Evolutionary conservation across 1,284 basidiomycete species (phyloP).

Genomic region (Singerocomus inundabilis): DNA sequence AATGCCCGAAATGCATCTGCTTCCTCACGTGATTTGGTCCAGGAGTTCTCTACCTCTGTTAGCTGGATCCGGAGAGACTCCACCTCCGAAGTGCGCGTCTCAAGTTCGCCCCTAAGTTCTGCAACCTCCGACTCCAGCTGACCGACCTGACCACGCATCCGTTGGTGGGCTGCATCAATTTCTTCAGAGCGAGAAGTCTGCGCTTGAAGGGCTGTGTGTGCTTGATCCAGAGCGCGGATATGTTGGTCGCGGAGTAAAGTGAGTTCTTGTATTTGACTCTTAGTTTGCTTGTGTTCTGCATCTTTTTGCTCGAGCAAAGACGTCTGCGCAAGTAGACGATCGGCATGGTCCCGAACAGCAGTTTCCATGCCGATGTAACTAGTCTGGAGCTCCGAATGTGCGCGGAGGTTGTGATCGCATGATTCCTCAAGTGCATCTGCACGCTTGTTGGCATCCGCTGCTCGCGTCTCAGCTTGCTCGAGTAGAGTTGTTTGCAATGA

Average conservation of each 20-base stretch:
- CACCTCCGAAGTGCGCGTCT: slow-evolving; percentile 68
- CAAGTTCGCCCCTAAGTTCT: slow-evolving; percentile 77
- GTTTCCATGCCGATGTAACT: slow-evolving; percentile 63
- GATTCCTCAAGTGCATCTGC: slow-evolving; percentile 83
- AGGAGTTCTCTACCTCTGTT: slow-evolving; percentile 78
- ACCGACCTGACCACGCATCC: slow-evolving; percentile 63
- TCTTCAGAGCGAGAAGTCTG: slow-evolving; percentile 80
- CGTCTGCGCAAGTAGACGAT: slow-evolving; percentile 72
- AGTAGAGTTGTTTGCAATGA: slow-evolving; percentile 75
- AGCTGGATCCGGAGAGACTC: slow-evolving; percentile 66
- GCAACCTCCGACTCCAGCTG: slow-evolving; percentile 73
- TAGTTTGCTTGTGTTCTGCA: slow-evolving; percentile 70
- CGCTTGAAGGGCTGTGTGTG: slow-evolving; percentile 74
- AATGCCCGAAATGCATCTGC: slow-evolving; percentile 81
- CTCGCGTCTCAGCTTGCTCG: slow-evolving; percentile 78
- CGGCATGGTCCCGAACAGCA: slow-evolving; percentile 75
- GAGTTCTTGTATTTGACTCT: slow-evolving; percentile 72
- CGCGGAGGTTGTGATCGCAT: slow-evolving; percentile 67
- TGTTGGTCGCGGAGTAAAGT: slow-evolving; percentile 75
- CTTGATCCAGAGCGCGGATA: slow-evolving; percentile 82
- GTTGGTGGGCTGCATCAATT: slow-evolving; percentile 73
- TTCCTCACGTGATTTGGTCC: slow-evolving; percentile 88
- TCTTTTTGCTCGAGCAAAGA: slow-evolving; percentile 79
- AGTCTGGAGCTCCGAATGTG: slow-evolving; percentile 74
- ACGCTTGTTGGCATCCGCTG: slow-evolving; percentile 77